phyloP scores from a whole-genome alignment of 805 yeast species.

The Pichia manshurica region DNA sequence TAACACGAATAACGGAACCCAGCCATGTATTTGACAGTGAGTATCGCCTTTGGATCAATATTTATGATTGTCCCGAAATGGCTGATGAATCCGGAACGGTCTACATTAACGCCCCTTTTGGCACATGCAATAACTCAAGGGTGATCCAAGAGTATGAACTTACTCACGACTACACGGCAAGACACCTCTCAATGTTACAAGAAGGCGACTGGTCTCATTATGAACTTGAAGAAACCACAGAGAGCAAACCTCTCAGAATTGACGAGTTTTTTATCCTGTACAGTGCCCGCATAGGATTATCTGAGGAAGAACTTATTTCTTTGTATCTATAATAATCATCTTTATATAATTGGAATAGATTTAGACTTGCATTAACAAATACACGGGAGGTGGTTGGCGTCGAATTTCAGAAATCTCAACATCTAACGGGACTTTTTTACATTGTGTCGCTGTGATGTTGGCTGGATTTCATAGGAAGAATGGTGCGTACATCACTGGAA shows the following conservation, averaged over 20 bases:
- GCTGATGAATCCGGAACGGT: constrained; percentile 9
- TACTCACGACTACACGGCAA: constrained; percentile 26
- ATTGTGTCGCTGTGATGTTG: too few relatives aligned
- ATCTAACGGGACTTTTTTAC: too few relatives aligned
- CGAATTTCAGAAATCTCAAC: too few relatives aligned
- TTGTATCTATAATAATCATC: not conserved
- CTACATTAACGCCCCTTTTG: constrained; percentile 18
- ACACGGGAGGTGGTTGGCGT: too few relatives aligned
- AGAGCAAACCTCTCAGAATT: constrained; percentile 25
- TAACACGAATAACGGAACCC: constrained; percentile 29
- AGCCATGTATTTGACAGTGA: constrained; percentile 44
- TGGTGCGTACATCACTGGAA: too few relatives aligned
- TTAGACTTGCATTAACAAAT: not conserved
- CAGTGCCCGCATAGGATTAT: constrained; percentile 16
- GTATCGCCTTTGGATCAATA: constrained; percentile 50
- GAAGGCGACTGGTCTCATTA: constrained; percentile 6
- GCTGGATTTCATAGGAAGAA: too few relatives aligned
- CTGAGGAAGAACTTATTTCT: constrained; percentile 6
- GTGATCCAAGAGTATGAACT: constrained; percentile 28
- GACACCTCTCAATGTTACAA: constrained; percentile 20
- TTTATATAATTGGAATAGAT: too few relatives aligned
- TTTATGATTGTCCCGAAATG: constrained; percentile 24
- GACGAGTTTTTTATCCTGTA: constrained; percentile 25
- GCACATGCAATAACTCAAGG: constrained; percentile 27
- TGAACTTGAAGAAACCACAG: constrained; percentile 17